phyloP scores from a whole-genome alignment of 2,329 filamentous ascomycete species.

The Chaetomium strumarium region DNA sequence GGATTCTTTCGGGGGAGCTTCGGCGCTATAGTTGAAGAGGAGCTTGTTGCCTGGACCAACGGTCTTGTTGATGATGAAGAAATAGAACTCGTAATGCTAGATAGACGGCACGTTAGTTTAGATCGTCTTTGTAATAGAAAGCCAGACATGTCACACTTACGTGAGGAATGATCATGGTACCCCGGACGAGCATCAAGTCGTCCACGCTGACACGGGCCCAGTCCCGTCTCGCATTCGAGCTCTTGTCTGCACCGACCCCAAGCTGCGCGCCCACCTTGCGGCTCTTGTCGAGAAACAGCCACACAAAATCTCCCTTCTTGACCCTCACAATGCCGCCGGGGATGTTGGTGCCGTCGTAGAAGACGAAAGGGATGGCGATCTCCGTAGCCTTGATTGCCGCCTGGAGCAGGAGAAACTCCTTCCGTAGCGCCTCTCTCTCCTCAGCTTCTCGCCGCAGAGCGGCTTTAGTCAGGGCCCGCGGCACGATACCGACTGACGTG shows the following conservation, averaged over 20 bases:
- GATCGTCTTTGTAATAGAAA: not conserved
- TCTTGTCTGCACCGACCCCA: constrained; percentile 62
- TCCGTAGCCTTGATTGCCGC: constrained; percentile 84
- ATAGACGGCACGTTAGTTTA: not conserved
- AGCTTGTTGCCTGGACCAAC: constrained; percentile 63
- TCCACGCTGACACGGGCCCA: constrained; percentile 95
- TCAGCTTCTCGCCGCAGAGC: constrained; percentile 70
- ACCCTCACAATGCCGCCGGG: constrained; percentile 78
- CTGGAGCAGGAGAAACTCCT: constrained; percentile 76
- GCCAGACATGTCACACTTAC: constrained; percentile 50
- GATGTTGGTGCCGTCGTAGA: constrained; percentile 90
- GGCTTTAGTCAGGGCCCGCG: constrained; percentile 61
- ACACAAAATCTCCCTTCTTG: constrained; percentile 88
- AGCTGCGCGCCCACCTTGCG: constrained; percentile 83
- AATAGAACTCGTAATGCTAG: constrained; percentile 95
- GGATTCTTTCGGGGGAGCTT: constrained; percentile 30
- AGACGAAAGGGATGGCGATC: constrained; percentile 88
- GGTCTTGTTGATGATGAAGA: constrained; percentile 88
- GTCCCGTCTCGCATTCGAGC: constrained; percentile 62
- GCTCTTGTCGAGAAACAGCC: constrained; percentile 89
- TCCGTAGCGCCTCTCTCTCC: constrained; percentile 65
- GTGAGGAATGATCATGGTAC: constrained; percentile 88
- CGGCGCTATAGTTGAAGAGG: constrained; percentile 69
- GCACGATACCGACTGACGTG: constrained; percentile 54
- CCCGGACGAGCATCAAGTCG: constrained; percentile 87